A percentile compares a stretch with the other conserved stretches of the same genome.
These are phyloP conservation scores for Rhexocercosporidium sp. DNA, from an alignment of 2,329 filamentous ascomycete species.

Conservation along the genomic window DNA sequence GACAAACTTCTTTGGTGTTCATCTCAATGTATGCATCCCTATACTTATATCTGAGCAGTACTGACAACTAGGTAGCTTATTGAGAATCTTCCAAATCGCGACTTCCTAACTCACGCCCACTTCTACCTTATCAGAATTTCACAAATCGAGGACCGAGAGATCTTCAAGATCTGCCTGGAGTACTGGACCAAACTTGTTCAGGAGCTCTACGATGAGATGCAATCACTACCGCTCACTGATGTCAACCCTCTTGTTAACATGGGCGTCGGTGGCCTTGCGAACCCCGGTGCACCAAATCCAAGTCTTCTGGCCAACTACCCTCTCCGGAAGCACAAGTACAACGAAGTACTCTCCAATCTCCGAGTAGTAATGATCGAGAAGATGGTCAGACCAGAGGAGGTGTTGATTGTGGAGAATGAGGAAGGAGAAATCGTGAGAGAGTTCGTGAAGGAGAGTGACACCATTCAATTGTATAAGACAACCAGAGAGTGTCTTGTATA, in stretches of 20 bases:
- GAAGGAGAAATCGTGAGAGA: slow-evolving; percentile 98
- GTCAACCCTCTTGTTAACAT: slow-evolving; percentile 87
- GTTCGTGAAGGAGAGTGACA: slow-evolving; percentile 99
- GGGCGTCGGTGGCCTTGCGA: slow-evolving; percentile 71
- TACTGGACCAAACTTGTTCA: slow-evolving; percentile 99
- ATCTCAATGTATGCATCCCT: slow-evolving; percentile 69
- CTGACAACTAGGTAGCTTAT: slow-evolving; percentile 66
- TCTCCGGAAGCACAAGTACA: slow-evolving; percentile 97
- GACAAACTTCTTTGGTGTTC: slow-evolving; percentile 95
- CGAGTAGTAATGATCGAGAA: slow-evolving; percentile 99
- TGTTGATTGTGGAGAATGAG: slow-evolving; percentile 98
- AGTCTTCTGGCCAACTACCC: slow-evolving; percentile 86
- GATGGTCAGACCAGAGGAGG: slow-evolving; percentile 98
- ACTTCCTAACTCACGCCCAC: slow-evolving; percentile 94
- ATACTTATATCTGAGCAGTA: slow-evolving; percentile 3
- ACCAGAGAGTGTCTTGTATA: slow-evolving; percentile 97
- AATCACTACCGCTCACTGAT: slow-evolving; percentile 90
- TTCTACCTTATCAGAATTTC: slow-evolving; percentile 98
- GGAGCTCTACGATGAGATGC: slow-evolving; percentile 99
- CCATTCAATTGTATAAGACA: slow-evolving; percentile 98
- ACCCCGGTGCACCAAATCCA: slow-evolving; percentile 85
- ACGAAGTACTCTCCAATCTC: slow-evolving; percentile 90
- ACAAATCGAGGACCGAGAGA: slow-evolving; percentile 97
- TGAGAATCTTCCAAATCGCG: slow-evolving; percentile 92
- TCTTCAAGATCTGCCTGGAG: slow-evolving; percentile 99